phyloP scores from a whole-genome alignment of 2,329 filamentous ascomycete species.

The Paraphoma chrysanthemicola region DNA sequence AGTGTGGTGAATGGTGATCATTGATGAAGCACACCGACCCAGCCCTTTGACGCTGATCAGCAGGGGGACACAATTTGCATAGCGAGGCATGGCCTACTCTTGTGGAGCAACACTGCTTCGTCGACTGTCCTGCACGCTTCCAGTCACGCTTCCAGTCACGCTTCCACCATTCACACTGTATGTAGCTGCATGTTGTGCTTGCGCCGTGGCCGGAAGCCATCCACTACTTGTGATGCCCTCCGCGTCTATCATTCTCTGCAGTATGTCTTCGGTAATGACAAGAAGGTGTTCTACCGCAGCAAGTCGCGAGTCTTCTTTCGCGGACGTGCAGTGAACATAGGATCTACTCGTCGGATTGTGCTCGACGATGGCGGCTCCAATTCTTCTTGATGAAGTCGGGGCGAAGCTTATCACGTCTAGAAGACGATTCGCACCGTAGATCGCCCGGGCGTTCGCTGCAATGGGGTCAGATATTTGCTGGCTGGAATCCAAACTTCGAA shows the following conservation, averaged over 20 bases:
- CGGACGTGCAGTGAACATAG: slow-evolving; percentile 43
- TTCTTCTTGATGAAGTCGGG: slow-evolving; percentile 40
- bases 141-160: slow-evolving; percentile 16
- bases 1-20: slow-evolving; percentile 25
- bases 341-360: slow-evolving; percentile 44
- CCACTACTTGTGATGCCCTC: slow-evolving; percentile 44
- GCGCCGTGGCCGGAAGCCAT: slow-evolving; percentile 44
- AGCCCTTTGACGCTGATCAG: not conserved
- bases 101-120: slow-evolving; percentile 34
- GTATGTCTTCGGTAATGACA: slow-evolving; percentile 44
- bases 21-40: slow-evolving; percentile 15
- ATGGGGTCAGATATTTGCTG: not conserved
- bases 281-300: slow-evolving; percentile 44
- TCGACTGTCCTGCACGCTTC: slow-evolving; percentile 26
- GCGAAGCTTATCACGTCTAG: slow-evolving; percentile 47
- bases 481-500: not conserved
- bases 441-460: slow-evolving; percentile 42
- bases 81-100: slow-evolving; percentile 27
- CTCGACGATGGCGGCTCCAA: slow-evolving; percentile 46
- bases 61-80: not conserved
- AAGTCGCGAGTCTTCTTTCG: slow-evolving; percentile 39
- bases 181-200: slow-evolving; percentile 38
- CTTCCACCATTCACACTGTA: slow-evolving; percentile 22
- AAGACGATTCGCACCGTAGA: slow-evolving; percentile 44
- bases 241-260: slow-evolving; percentile 39